Evolutionary conservation across 352 stramenopile species (phyloP).

Genomic region (Phytophthora meadii): DNA sequence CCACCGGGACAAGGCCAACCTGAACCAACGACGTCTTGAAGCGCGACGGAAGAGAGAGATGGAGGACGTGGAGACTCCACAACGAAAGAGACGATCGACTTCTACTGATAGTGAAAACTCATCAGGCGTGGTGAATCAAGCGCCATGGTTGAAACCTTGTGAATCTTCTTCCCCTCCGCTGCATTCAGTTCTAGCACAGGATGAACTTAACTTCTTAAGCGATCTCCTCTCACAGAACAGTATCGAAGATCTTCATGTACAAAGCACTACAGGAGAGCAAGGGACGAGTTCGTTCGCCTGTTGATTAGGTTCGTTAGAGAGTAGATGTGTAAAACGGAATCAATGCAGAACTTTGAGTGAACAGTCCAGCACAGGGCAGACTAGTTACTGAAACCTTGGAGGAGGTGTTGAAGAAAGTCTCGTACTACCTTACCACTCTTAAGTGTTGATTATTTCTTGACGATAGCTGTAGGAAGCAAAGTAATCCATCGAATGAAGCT

Average conservation of each 20-base stretch:
- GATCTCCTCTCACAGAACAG: constrained; percentile 32
- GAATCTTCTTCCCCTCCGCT: constrained; percentile 20
- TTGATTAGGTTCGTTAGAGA: no score
- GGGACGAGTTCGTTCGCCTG: no score
- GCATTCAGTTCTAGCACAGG: constrained; percentile 26
- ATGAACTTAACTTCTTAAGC: constrained; percentile 31
- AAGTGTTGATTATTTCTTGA: no score
- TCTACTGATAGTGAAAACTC: constrained; percentile 7
- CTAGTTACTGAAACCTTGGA: no score
- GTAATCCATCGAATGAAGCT: no score
- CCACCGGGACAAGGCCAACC: constrained; percentile 56
- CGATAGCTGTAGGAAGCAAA: no score
- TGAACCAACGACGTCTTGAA: constrained; percentile 61
- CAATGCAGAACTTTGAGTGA: no score
- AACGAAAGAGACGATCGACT: constrained; percentile 6
- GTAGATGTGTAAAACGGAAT: no score
- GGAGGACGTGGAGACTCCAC: background rate
- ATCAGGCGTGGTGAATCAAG: background rate
- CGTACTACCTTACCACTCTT: no score
- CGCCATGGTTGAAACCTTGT: background rate
- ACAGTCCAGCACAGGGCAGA: no score
- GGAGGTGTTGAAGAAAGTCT: no score
- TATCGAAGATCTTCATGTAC: constrained; percentile 22
- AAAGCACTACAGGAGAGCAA: background rate
- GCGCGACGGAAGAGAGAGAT: constrained; percentile 36